These are phyloP conservation scores for Pistacia atlantica DNA, from an alignment of 345 rosid species.

Conservation along the genomic window DNA sequence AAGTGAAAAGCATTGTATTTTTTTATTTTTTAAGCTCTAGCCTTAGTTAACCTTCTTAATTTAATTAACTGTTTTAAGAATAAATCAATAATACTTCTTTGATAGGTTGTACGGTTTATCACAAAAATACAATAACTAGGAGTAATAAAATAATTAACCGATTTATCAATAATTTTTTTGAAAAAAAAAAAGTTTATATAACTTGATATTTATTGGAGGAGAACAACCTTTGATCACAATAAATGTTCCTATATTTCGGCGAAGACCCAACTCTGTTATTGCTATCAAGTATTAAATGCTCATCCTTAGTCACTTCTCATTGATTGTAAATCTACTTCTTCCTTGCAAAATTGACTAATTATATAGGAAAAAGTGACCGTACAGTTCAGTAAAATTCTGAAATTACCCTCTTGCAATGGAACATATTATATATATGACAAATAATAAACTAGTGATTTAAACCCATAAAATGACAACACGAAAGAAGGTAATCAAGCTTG, in stretches of 20 bases:
- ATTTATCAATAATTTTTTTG: background rate
- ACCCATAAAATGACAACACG: no score
- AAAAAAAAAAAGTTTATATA: background rate
- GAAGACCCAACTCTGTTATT: conserved; percentile 49
- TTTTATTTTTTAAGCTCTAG: no score
- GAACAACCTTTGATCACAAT: conserved; percentile 22
- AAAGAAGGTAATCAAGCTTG: background rate
- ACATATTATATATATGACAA: background rate
- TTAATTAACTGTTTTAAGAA: no score
- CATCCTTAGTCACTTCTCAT: background rate
- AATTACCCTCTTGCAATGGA: background rate
- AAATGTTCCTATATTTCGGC: conserved; percentile 49
- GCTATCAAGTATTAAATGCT: conserved; percentile 34
- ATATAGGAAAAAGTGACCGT: background rate
- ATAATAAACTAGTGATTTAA: background rate
- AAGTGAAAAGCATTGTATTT: no score
- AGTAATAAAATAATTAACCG: background rate
- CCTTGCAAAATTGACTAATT: background rate
- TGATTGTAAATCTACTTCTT: background rate
- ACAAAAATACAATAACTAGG: background rate
- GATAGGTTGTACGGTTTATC: background rate
- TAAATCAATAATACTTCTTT: no score
- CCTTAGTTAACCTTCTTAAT: no score
- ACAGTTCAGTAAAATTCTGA: background rate
- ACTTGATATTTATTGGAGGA: conserved; percentile 23